Evolutionary conservation across 805 yeast genomes (phyloP), one percentile per base, ranked within the genome.

Genomic region (Yamadazyma laniorum): DNA sequence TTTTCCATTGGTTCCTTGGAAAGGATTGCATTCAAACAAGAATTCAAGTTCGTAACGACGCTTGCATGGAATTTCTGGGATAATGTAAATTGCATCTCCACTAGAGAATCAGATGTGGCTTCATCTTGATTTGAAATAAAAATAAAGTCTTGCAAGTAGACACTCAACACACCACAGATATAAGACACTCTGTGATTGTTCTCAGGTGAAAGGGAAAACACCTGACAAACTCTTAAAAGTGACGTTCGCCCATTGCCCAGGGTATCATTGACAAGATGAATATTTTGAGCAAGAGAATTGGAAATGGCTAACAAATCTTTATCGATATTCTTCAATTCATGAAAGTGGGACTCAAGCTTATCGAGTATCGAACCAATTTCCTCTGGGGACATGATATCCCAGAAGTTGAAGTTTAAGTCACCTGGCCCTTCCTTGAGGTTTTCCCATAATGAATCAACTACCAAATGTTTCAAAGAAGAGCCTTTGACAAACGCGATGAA

Each of bases 231-330:
- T 11, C 44, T 40, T 17, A 40, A 39, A 3, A 23, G 12, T n/a
- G 29, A 14, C 6, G 12, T 16, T 7, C 12, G 12, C 16, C 18
- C 19, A 13, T 26, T 6, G n/a, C 11, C 16, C 15, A 27, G 18
- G 15, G 18, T 23, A 25, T 37, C 37, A 5, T 41, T 28, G 14
- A 57, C 43, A 27, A 70, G 55, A 32, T 64, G 67, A 1, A 72
- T 56, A 37, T 65, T 71, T 9, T 64, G 59, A 18, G 61, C 71
- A 32, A 79, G 50, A 1, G 77, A 67, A 47, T 75, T 77, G 0
- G 77, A 72, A 18, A 76, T 50, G 0, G 80, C 52, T 15, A 77
- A 42, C 28, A 65, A 17, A 11, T 35, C 39, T 18, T 37, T 40
- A 18, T 51, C 37, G 3, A 36, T 33, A n/a, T 47, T 32, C 12